Base-by-base conservation (phyloP, 176 grass and related monocot genomes). In the Typha latifolia region DNA sequence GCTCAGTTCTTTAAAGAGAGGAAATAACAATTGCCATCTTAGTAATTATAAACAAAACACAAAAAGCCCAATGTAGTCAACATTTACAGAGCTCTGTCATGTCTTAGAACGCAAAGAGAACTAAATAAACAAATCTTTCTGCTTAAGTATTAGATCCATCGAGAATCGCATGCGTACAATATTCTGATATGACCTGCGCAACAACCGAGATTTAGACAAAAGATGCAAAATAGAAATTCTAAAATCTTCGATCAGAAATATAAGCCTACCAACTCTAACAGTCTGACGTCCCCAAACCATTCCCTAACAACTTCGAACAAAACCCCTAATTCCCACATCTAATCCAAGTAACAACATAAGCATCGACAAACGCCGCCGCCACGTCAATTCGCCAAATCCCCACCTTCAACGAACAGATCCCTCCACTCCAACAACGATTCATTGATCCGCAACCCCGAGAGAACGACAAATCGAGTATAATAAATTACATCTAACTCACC, bases 401-500 rank as follows among this genome's bases (percentile, higher is more conserved):
- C 15, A 20, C 14, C 13, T 4, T 4, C 51, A 59, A 6, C 53
- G 6, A 9, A 59, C 53, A 59, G 53, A 59, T 59, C 53, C 53
- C n/a, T 16, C 53, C 20, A 59, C 53, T 19, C 20, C 53, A 59
- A 59, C 53, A 0, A 10, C 53, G 53, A 49, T 43, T 8, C 10
- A 55, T 34, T 4, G 26, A 32, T 70, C 68, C 10, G 26, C 13
- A 49, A 16, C 21, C 10, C 14, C 12, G 7, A 31, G 12, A 29
- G 14, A 1, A 62, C 16, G 14, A 10, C 13, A 13, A 23, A 67
- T 47, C n/a, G 3, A 74, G 14, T 6, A 19, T 31, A 14, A 3
- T 7, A 43, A 9, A 10, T 1, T 10, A 10, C 37, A 43, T 43
- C 37, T 43, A 19, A 53, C 69, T 78, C 62, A 91, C 85, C 61